phyloP scores from a whole-genome alignment of 2,329 filamentous ascomycete genomes.

The Botrytis medusae region DNA sequence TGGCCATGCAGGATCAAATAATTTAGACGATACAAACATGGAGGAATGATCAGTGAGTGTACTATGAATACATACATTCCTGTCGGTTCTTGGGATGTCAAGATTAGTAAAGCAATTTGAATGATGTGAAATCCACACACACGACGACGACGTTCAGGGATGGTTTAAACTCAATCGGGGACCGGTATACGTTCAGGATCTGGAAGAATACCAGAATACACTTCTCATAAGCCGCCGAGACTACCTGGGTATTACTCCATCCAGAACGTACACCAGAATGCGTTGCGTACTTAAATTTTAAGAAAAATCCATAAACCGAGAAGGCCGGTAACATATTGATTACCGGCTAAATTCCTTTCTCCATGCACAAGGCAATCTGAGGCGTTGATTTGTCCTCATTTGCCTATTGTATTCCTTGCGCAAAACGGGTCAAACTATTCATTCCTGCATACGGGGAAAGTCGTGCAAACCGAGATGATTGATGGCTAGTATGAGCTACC shows the following conservation, averaged over 20 bases:
- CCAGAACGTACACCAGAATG: background rate
- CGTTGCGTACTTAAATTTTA: background rate
- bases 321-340: background rate
- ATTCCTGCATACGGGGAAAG: background rate
- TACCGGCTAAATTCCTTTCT: background rate
- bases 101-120: background rate
- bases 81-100: background rate
- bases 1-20: background rate
- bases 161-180: background rate
- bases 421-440: background rate
- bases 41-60: background rate
- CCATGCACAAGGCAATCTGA: background rate
- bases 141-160: background rate
- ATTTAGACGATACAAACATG: background rate
- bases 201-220: background rate
- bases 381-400: background rate
- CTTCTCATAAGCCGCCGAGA: background rate
- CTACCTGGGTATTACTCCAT: background rate
- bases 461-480: background rate
- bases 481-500: background rate
- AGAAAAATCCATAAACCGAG: background rate
- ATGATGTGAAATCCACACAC: background rate
- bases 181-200: background rate
- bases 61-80: background rate
- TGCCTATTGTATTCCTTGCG: background rate